Percentiles rank a stretch among this genome's conserved stretches.
These are phyloP conservation scores for Cocos nucifera DNA, from an alignment of 176 grass and related monocot genomes.

Conservation along the genomic window DNA sequence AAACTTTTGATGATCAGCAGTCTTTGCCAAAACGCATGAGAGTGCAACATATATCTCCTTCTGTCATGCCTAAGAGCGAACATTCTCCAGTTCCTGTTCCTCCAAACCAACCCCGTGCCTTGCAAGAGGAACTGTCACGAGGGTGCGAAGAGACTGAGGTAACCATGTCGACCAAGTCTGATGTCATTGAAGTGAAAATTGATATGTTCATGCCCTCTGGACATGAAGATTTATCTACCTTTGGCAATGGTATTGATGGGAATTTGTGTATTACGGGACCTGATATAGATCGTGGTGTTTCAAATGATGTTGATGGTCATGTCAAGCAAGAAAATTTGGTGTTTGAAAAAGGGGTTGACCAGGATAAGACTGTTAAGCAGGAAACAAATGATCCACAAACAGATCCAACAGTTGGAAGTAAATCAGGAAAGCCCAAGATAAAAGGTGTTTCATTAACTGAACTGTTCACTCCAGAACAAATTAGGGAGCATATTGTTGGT, in stretches of 20 bases:
- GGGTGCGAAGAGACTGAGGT: constrained; percentile 51
- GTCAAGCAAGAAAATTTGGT: constrained; percentile 67
- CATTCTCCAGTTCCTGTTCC: constrained; percentile 29
- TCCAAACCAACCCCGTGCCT: constrained; percentile 36
- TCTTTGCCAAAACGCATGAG: constrained; percentile 61
- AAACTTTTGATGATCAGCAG: constrained; percentile 48
- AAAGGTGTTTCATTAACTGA: constrained; percentile 97
- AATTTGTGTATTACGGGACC: constrained; percentile 32
- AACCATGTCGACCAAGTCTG: constrained; percentile 35
- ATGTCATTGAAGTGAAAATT: constrained; percentile 43
- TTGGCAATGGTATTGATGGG: constrained; percentile 35
- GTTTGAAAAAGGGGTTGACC: constrained; percentile 43
- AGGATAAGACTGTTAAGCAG: constrained; percentile 49
- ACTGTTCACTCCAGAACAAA: constrained; percentile 96
- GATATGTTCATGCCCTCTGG: constrained; percentile 11
- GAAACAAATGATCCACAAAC: constrained; percentile 46
- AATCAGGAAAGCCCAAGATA: constrained; percentile 97
- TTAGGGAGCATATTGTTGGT: constrained; percentile 75
- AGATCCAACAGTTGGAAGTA: constrained; percentile 47
- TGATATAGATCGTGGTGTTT: constrained; percentile 39
- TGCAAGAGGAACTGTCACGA: constrained; percentile 39
- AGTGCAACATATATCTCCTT: constrained; percentile 25
- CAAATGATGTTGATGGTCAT: constrained; percentile 37
- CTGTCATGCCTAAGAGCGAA: constrained; percentile 40
- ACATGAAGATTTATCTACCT: constrained; percentile 32